A percentile compares a stretch with the other conserved stretches of the same genome.
These are phyloP conservation scores for Syzygium aromaticum DNA, from an alignment of 345 rosid species.

Conservation along the genomic window DNA sequence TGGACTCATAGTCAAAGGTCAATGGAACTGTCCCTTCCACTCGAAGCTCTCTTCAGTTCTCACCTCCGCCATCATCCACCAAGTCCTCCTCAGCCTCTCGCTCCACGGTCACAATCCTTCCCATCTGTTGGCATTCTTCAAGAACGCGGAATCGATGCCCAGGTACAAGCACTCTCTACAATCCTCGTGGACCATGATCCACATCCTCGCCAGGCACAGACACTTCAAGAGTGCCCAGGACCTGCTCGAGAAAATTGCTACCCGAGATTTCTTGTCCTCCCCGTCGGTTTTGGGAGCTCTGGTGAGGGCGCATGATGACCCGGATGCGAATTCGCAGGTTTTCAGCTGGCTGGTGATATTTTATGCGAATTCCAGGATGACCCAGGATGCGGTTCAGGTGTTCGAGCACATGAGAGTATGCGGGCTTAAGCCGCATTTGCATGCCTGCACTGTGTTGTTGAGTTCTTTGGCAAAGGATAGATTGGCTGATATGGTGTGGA, in stretches of 20 bases:
- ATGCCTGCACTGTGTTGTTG: constrained; percentile 83
- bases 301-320: constrained; percentile 36
- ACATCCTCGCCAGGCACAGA: constrained; percentile 47
- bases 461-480: constrained; percentile 59
- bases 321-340: constrained; percentile 61
- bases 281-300: constrained; percentile 60
- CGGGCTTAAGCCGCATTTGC: constrained; percentile 66
- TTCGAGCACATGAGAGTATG: constrained; percentile 54
- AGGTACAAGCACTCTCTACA: constrained; percentile 48
- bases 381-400: constrained; percentile 60
- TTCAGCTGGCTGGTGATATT: constrained; percentile 77
- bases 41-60: constrained; percentile 26
- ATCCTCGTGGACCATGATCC: constrained; percentile 77
- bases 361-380: constrained; percentile 53
- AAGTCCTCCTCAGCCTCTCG: constrained; percentile 48
- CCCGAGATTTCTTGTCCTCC: constrained; percentile 62
- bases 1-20: constrained; percentile 51
- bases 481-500: constrained; percentile 70
- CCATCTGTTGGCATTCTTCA: constrained; percentile 54
- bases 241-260: constrained; percentile 73
- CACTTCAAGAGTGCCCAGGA: constrained; percentile 70
- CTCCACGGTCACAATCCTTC: constrained; percentile 19
- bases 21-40: constrained; percentile 42
- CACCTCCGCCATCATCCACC: constrained; percentile 28
- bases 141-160: constrained; percentile 40